Evolutionary conservation across 116 monocot species (phyloP), one percentile per base, ranked within the genome.

Genomic region (Papilionanthe hybrid): DNA sequence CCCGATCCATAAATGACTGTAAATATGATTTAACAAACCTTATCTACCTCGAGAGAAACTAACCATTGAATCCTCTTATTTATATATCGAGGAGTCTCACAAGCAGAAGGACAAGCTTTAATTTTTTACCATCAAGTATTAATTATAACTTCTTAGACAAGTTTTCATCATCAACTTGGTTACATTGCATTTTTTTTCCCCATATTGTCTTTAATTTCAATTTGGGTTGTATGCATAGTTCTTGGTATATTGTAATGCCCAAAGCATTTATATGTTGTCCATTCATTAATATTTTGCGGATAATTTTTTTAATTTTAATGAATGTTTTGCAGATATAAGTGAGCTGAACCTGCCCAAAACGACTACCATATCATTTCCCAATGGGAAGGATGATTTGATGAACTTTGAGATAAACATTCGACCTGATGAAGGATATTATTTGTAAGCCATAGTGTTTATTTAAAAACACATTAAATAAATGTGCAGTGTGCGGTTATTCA

Each of bases 381-480:
- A 96, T 90, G 96, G 96, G 44, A 93, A 96, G 79, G 93, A 96
- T 86, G 91, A 96, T 79, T 72, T 96, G 79, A 93, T 96, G 96
- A 96, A 93, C 49, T 95, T 95, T 86, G 95, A 95, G 79, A 86
- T 96, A 81, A 90, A 56, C 77, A 84, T 96, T 58, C 82, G 83
- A 27, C 96, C 96, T 37, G 96, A 96, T 87, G 96, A 96, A 82
- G 96, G 93, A 87, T 96, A 90, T 82, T 91, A 93, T 88, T 77
- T 81, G 93, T 95, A 86, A 89, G 95, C 78, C 23, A 42, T 23
- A 45, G 47, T 75, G 55, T 6, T 11, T 5, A 27, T 18, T 68
- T 76, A 20, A 0, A 65, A 5, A 20, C 22, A 23, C 12, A 69
- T 69, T 15, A 2, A 15, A 17, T 17, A 17, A 32, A 2, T 32